Evolutionary conservation across 164 flowering plant species (phyloP), one percentile per base, ranked within the genome.

Genomic region (Vitis labrusca): DNA sequence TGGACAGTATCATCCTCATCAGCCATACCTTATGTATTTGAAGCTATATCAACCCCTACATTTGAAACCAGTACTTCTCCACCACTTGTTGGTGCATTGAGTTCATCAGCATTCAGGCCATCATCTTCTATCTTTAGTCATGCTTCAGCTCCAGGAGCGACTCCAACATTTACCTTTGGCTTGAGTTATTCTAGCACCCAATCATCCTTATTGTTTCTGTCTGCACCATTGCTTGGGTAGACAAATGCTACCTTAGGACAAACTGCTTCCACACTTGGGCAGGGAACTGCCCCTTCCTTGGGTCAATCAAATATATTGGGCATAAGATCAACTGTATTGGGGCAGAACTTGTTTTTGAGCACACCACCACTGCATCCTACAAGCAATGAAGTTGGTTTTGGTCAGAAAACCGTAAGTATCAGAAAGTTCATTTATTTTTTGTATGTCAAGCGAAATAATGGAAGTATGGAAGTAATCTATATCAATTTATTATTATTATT

Each of bases 141-240:
- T 65, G 50, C 84, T 73, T 70, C 91, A 64, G 78, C 89, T 66
- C 88, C 81, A 60, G 89, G 78, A 69, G 61, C 86, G 63, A 49
- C 80, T 63, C 49, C 90, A 47, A 14, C 86, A 74, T 89, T 88
- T 85, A 78, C 80, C 57, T 56, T 86, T 67, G 81, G 89, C 72
- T 56, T 81, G 64, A 81, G 48, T 60, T 88, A 88, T 80, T 83
- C 81, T 48, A 86, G 75, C 77, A 86, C 91, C n/a, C 97, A 91
- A 64, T 73, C 94, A 65, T 82, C 97, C 32, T 83, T 87, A 11
- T 67, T 87, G 30, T 96, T 96, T 77, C 88, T 78, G 78, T 83
- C 97, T 23, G 57, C 83, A 61, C 84, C 96, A 73, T 59, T 92
- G 63, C 67, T 89, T 75, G 89, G 85, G n/a, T 94, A 85, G 78